Evolutionary conservation across 1,284 basidiomycete genomes (phyloP).

Genomic region (Boletus semigastroideus): DNA sequence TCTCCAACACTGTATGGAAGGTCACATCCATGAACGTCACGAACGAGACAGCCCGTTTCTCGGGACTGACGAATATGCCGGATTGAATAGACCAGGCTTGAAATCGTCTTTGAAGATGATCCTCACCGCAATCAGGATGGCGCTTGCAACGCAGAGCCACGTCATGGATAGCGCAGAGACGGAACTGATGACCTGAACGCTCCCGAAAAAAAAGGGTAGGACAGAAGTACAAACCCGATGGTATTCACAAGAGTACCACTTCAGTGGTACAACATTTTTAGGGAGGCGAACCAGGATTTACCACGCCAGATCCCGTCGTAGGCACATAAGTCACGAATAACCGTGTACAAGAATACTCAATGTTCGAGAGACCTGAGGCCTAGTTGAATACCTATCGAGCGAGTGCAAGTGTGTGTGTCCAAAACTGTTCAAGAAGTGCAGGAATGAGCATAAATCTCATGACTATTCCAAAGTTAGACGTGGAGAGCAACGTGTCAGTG

Average conservation of each 20-base stretch:
- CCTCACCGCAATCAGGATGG: slow-evolving; percentile 23
- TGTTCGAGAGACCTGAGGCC: slow-evolving; percentile 23
- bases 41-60: slow-evolving; percentile 13
- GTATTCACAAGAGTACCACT: too few relatives aligned
- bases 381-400: not conserved
- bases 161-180: slow-evolving; percentile 27
- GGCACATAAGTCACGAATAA: too few relatives aligned
- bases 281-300: too few relatives aligned
- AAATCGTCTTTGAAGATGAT: slow-evolving; percentile 30
- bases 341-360: slow-evolving; percentile 28
- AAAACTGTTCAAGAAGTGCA: slow-evolving; percentile 32
- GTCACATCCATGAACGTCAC: slow-evolving; percentile 33
- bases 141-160: slow-evolving; percentile 22
- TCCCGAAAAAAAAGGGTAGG: too few relatives aligned
- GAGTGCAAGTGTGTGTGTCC: slow-evolving; percentile 4
- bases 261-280: too few relatives aligned
- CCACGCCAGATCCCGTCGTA: too few relatives aligned
- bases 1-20: too few relatives aligned
- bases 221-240: too few relatives aligned
- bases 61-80: slow-evolving; percentile 22
- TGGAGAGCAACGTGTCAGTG: not conserved
- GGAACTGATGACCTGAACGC: too few relatives aligned
- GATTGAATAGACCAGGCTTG: slow-evolving; percentile 33
- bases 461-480: too few relatives aligned
- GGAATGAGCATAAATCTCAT: too few relatives aligned